Evolutionary conservation across 306 rosid genomes (phyloP).

Genomic region (apple (Malus domestica)): DNA sequence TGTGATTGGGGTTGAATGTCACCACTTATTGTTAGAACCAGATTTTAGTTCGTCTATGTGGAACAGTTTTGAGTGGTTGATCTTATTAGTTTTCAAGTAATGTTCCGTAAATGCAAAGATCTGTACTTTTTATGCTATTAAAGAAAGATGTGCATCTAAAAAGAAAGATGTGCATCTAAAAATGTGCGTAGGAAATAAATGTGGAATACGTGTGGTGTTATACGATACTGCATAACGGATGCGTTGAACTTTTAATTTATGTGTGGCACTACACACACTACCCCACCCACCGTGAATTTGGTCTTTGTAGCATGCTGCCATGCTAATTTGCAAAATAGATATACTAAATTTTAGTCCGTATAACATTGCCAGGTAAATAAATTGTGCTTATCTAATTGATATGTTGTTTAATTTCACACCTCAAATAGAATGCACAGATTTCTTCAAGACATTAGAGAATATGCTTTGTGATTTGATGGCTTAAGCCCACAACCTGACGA

Average conservation of each 20-base stretch:
- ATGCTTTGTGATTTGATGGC: background rate
- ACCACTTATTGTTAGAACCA: background rate
- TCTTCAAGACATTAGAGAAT: background rate
- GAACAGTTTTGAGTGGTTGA: background rate
- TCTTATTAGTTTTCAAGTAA: background rate
- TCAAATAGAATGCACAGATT: background rate
- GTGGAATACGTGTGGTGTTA: background rate
- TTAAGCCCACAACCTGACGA: background rate
- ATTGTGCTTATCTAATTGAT: background rate
- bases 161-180: background rate
- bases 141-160: background rate
- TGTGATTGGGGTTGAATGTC: constrained; percentile 1
- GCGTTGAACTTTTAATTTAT: background rate
- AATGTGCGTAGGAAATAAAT: background rate
- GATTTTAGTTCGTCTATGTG: background rate
- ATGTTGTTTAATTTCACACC: background rate
- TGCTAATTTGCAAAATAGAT: background rate
- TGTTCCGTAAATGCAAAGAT: background rate
- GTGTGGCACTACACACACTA: background rate
- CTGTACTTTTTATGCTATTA: background rate
- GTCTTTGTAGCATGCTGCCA: background rate
- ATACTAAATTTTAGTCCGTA: background rate
- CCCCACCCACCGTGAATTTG: background rate
- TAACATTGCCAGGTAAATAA: background rate
- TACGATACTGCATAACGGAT: background rate